phyloP scores from a whole-genome alignment of 371 early-diverging fungal genomes.

The Mortierella sp. region DNA sequence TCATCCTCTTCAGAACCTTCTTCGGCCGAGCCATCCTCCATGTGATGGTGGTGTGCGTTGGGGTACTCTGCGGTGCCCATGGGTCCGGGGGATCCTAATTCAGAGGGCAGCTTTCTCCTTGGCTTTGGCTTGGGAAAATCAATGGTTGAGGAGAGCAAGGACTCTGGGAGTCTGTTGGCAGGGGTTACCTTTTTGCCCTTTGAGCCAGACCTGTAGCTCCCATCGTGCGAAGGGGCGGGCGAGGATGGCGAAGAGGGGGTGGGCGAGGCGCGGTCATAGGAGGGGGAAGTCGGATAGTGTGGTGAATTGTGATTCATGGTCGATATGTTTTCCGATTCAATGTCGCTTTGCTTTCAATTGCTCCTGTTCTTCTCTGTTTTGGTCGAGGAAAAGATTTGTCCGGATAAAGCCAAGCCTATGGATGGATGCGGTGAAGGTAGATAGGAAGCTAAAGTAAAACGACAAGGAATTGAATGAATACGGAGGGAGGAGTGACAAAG shows the following conservation, averaged over 20 bases:
- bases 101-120: constrained; percentile 53
- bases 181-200: constrained; percentile 43
- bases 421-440: background rate
- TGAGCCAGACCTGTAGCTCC: constrained; percentile 38
- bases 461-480: background rate
- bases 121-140: constrained; percentile 58
- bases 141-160: constrained; percentile 54
- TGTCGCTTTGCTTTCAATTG: constrained; percentile 7
- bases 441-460: background rate
- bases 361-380: background rate
- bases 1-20: constrained; percentile 67
- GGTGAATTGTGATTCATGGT: constrained; percentile 54
- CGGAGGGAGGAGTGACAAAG: background rate
- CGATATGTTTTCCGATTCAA: background rate
- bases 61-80: constrained; percentile 22
- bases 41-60: constrained; percentile 12
- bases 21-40: constrained; percentile 32
- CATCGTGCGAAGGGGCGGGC: constrained; percentile 56
- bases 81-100: constrained; percentile 50
- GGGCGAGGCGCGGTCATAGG: constrained; percentile 49
- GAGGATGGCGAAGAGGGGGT: constrained; percentile 56
- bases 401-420: background rate
- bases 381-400: background rate
- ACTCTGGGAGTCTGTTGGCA: constrained; percentile 42
- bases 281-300: constrained; percentile 49